Evolutionary conservation across 129 eudicot species (phyloP), one percentile per base, ranked within the genome.

Genomic region (Helichrysum umbraculigerum): DNA sequence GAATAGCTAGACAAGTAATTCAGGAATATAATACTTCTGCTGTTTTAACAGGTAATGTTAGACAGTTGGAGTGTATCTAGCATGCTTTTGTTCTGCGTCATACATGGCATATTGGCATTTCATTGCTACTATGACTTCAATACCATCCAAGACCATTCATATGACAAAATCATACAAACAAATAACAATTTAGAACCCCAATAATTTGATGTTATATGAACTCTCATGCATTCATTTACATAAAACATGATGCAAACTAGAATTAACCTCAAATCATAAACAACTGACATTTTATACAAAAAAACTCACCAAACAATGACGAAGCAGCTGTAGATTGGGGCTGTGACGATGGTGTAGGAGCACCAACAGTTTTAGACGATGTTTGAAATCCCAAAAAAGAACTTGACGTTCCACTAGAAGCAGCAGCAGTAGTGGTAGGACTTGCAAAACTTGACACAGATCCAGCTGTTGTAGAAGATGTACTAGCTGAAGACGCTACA

Each of bases 281-380:
- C 19, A 30, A 50, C 5, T 19, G 50, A 28, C 19, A 39, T 28
- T 29, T 39, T n/a, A 67, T 19, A 42, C 56, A 7, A 16, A 76
- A 41, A 72, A 75, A 81, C 88, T 73, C 62, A 90, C 97, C 89
- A 83, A 88, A 86, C 67, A 85, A 75, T 34, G 89, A 81, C 7
- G 82, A 12, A 19, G 95, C 84, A 63, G 80, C 72, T 39, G 85
- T 81, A 3, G 89, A 62, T 25, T 91, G 97, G 0, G 91, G 67
- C 65, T 91, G 93, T 10, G 94, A 58, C 5, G 83, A 66, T 22
- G 87, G 51, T 51, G 87, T 66, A 74, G 10, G 19, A 70, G 87
- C 30, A 19, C 81, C 68, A 11, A 79, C 32, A 71, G 86, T 17
- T 78, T 83, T 89, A 42, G 82, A 59, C 50, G 91, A 67, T 67